Evolutionary conservation across 768 basidiomycete species (phyloP).

Genomic region (Boletus sp.): DNA sequence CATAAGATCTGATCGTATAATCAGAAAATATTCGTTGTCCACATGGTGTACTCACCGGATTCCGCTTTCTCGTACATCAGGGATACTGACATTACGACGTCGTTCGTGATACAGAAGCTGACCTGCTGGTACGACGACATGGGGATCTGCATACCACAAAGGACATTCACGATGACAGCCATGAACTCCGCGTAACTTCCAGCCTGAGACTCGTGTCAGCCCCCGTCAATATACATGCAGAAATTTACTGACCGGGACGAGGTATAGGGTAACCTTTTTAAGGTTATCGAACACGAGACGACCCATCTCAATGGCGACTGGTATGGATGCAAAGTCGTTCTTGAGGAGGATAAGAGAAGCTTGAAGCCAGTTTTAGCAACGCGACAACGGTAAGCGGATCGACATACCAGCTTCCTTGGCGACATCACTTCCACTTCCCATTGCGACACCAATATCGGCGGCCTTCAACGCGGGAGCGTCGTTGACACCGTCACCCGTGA

Average conservation of each 20-base stretch:
- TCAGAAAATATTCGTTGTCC: not conserved
- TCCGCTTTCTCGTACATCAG: slow-evolving; percentile 53
- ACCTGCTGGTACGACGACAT: slow-evolving; percentile 53
- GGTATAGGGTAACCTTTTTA: slow-evolving; percentile 44
- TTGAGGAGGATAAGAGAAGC: slow-evolving; percentile 49
- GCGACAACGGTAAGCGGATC: not conserved
- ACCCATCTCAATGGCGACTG: slow-evolving; percentile 55
- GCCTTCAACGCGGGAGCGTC: slow-evolving; percentile 51
- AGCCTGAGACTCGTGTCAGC: slow-evolving; percentile 27
- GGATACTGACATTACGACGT: slow-evolving; percentile 48
- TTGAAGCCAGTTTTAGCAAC: slow-evolving; percentile 8
- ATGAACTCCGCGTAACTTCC: slow-evolving; percentile 58
- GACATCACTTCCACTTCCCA: slow-evolving; percentile 46
- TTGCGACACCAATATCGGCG: slow-evolving; percentile 54
- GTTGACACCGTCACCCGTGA: slow-evolving; percentile 56
- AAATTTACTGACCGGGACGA: slow-evolving; percentile 36
- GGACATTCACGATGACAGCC: slow-evolving; percentile 53
- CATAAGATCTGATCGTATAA: slow-evolving; percentile 36
- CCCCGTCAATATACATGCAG: not conserved
- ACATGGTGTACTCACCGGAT: slow-evolving; percentile 29
- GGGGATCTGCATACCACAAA: slow-evolving; percentile 57
- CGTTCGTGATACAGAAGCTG: slow-evolving; percentile 51
- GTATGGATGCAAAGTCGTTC: slow-evolving; percentile 57
- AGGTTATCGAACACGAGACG: slow-evolving; percentile 58
- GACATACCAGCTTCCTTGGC: slow-evolving; percentile 51